These are phyloP conservation scores for Fusarium proliferatum DNA, from an alignment of 2,329 filamentous ascomycete genomes.

Conservation along the genomic window DNA sequence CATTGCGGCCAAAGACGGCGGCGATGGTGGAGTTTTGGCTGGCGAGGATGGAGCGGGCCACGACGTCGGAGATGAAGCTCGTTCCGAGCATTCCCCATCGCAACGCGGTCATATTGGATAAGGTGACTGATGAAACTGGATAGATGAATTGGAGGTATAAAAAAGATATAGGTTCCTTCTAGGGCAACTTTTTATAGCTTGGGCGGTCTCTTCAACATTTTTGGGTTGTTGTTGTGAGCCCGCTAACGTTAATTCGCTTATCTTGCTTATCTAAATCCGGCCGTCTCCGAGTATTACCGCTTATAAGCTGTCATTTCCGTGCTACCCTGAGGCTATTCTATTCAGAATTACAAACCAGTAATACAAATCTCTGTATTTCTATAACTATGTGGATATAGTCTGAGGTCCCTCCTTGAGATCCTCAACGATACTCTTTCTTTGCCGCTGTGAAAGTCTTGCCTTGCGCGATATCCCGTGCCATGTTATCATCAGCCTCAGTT, in stretches of 20 bases:
- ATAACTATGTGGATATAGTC: accelerated
- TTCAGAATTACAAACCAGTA: not conserved
- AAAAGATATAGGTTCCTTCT: too few species aligned
- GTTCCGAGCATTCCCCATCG: slow-evolving; percentile 23
- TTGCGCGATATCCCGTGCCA: not conserved
- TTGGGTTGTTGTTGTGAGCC: too few species aligned
- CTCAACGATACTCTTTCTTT: not conserved
- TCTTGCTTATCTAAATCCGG: not conserved
- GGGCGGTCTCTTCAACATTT: not conserved
- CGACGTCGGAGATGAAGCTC: slow-evolving; percentile 21
- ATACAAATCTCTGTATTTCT: accelerated
- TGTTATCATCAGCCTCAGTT: slow-evolving; percentile 28
- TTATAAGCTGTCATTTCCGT: not conserved
- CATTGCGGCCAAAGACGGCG: slow-evolving; percentile 12
- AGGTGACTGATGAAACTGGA: too few species aligned
- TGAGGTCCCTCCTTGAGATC: accelerated
- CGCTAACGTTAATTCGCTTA: not conserved
- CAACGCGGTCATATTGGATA: not conserved
- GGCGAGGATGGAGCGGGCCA: slow-evolving; percentile 10
- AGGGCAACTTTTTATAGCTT: not conserved
- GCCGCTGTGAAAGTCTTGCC: not conserved
- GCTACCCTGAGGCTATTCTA: accelerated
- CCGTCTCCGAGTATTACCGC: not conserved
- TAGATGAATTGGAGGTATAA: too few species aligned
- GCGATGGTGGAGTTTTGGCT: slow-evolving; percentile 10